Base-by-base conservation (phyloP, 805 yeast genomes). In the Ogataea ganodermae region DNA sequence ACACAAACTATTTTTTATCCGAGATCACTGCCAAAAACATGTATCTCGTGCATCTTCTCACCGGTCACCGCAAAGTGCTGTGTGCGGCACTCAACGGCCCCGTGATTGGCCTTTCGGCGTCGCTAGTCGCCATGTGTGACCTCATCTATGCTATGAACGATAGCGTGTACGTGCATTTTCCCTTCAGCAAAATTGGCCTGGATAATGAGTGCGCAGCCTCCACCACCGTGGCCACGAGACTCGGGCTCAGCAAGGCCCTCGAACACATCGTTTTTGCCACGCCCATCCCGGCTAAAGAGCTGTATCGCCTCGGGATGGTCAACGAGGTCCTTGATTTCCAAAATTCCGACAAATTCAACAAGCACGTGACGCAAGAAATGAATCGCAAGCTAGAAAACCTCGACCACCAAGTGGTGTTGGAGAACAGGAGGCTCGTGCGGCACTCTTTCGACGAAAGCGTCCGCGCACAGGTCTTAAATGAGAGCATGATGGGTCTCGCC, bases 1-100 rank as follows among this genome's bases (percentile, higher is more conserved):
- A 48, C n/a, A 45, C 49, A 23, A 32, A 58, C 33, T 59, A 52
- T 21, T 63, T 58, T 30, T 52, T 60, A 60, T 68, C 46, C 49
- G 68, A 51, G 62, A 73, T 62, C 52, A 71, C 60, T 59, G 78
- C 89, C 3, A 79, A 89, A 58, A 89, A 89, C 63, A 75, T 82
- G 22, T 82, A 76, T 58, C 67, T 89, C 45, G 83, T 94, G 4
- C 78, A 81, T 53, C 71, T 84, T 31, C 80, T 87, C 62, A 78
- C 80, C 53, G 78, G 81, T 58, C 96, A 89, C 66, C 67, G 75
- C 8, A 89, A 89, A 62, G 72, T 88, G 7, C 68, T 89, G 30
- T 82, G 82, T 22, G 79, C 80, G 36, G 91, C 89, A 3, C 72
- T 89, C 48, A 89, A 89, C 62, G 97, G 97, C 0, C 96, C 97